Evolutionary conservation across 805 yeast species (phyloP).

Genomic region (Cyberlindnera meyerae): DNA sequence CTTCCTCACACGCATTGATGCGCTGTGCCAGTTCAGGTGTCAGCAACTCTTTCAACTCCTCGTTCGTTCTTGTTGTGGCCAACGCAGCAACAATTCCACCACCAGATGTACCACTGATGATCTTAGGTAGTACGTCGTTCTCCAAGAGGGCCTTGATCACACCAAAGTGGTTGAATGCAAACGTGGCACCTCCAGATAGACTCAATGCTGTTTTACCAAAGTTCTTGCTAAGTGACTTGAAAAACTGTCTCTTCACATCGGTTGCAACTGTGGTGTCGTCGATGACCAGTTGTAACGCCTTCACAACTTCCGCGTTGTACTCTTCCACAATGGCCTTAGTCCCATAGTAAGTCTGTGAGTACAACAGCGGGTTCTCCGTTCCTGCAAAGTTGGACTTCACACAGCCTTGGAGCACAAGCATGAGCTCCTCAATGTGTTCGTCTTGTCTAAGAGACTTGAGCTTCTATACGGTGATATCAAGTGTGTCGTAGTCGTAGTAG

Average conservation of each 20-base stretch:
- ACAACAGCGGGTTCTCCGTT: constrained; percentile 63
- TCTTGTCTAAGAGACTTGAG: constrained; percentile 25
- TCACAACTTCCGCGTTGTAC: constrained; percentile 49
- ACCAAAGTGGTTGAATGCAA: constrained; percentile 75
- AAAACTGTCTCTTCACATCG: constrained; percentile 44
- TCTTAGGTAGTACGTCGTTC: constrained; percentile 58
- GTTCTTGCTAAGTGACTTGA: constrained; percentile 54
- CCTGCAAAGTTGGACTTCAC: constrained; percentile 75
- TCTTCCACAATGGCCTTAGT: constrained; percentile 56
- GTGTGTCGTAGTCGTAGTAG: constrained; percentile 63
- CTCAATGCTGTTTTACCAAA: constrained; percentile 71
- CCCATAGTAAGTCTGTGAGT: constrained; percentile 72
- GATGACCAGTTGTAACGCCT: constrained; percentile 40
- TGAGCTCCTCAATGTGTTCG: constrained; percentile 41
- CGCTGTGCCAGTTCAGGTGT: constrained; percentile 54
- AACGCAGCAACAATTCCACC: constrained; percentile 77
- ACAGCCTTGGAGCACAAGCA: constrained; percentile 58
- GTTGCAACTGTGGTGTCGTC: constrained; percentile 34
- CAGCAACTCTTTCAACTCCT: constrained; percentile 52
- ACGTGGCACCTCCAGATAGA: constrained; percentile 76
- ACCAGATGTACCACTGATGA: constrained; percentile 75
- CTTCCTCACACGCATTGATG: constrained; percentile 67
- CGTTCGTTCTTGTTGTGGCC: constrained; percentile 63
- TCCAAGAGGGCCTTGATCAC: constrained; percentile 67
- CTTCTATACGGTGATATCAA: constrained; percentile 42